Evolutionary conservation across 2,329 filamentous ascomycete genomes (phyloP).

Genomic region (Aotearoamyces nothofagi): DNA sequence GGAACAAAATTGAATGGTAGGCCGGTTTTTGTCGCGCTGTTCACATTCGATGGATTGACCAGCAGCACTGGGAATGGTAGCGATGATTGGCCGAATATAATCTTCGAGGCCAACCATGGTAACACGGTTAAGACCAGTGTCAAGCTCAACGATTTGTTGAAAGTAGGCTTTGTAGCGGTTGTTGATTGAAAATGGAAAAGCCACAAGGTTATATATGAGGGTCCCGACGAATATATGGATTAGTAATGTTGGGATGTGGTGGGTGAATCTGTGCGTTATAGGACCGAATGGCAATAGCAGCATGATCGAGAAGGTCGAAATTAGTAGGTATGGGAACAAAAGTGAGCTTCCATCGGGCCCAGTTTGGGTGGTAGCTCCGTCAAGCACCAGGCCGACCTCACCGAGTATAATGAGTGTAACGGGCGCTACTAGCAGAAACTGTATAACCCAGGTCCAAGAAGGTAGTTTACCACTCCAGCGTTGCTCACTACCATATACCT

Average conservation of each 20-base stretch:
- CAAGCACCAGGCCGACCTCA: constrained; percentile 60
- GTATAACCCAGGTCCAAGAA: constrained; percentile 74
- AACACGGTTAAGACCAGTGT: constrained; percentile 53
- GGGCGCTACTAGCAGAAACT: constrained; percentile 68
- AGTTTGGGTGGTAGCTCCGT: constrained; percentile 62
- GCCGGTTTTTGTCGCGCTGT: constrained; percentile 22
- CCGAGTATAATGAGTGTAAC: constrained; percentile 63
- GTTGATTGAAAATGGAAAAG: constrained; percentile 74
- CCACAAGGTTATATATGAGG: constrained; percentile 69
- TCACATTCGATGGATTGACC: constrained; percentile 43
- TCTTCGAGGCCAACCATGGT: constrained; percentile 52
- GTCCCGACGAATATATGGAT: constrained; percentile 60
- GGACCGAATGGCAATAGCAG: constrained; percentile 65
- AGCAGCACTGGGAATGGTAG: constrained; percentile 53
- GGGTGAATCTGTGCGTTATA: constrained; percentile 74
- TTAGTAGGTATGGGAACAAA: constrained; percentile 54
- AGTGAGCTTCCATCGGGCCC: constrained; percentile 67
- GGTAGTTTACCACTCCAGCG: constrained; percentile 70
- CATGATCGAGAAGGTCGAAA: constrained; percentile 53
- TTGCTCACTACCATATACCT: constrained; percentile 58
- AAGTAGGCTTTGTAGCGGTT: constrained; percentile 82
- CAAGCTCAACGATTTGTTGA: constrained; percentile 65
- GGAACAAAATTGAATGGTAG: constrained; percentile 47
- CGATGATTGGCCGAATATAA: constrained; percentile 52
- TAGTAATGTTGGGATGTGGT: constrained; percentile 67